Evolutionary conservation across 2,329 filamentous ascomycete species (phyloP), one percentile per base, ranked within the genome.

Genomic region (Botrytis squamosa): DNA sequence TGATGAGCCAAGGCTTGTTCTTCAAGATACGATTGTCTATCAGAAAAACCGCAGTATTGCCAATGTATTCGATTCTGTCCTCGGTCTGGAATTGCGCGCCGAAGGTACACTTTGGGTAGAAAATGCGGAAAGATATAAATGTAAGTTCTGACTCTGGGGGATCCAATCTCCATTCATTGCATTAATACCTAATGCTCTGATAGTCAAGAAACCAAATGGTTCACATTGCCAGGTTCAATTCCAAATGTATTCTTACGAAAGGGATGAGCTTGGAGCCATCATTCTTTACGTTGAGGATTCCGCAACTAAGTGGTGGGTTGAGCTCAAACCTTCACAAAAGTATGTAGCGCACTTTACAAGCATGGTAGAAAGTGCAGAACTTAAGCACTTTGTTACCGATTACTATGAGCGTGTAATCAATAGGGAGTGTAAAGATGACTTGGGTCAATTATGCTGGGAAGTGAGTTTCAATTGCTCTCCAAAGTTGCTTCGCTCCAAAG

Each of bases 301-400:
- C 33, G 25, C 42, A 59, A 72, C 71, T 9, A 57, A 72, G 12
- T 68, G 25, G 16, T 68, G 63, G 63, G 25, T 72, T 60, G 71
- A 72, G 36, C 55, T 72, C 0, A 67, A 68, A 9, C 71, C 71
- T 59, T 72, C 71, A 4, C 71, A 72, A 46, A 66, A 72, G 29
- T 72, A 72, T 25, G 40, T 59, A 46, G 42, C 38, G n/a, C 46
- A 68, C 33, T 72, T 68, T 36, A 67, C 63, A 25, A 25, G 25
- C 16, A 68, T 72, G 63, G 65, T 72, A 22, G 71, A 42, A 29
- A 72, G 71, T 60, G 71, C 71, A 16, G 71, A 72, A 25, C 55
- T 72, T 22, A 72, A 68, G 52, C 63, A 72, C n/a, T 72, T 72
- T 46, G 40, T 72, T n/a, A 72, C 62, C 22, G 71, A 72, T 68